Evolutionary conservation across 2,329 filamentous ascomycete species (phyloP).

Genomic region (Capronia americana): DNA sequence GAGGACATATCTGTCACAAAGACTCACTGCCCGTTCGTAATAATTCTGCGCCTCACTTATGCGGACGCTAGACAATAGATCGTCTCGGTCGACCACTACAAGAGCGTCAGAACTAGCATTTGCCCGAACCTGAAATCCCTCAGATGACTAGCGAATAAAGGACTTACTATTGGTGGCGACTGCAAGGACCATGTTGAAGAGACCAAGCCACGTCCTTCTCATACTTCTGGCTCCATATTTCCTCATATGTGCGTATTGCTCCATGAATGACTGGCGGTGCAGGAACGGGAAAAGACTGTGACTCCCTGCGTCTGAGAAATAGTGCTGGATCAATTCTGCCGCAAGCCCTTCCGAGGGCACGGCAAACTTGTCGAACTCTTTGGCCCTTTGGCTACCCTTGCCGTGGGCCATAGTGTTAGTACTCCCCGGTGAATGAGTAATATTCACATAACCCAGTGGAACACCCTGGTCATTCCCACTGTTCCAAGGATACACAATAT

Average conservation of each 20-base stretch:
- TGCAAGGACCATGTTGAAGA: conserved; percentile 43
- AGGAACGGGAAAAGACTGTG: conserved; percentile 41
- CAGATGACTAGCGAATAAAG: no score
- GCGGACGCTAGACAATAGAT: conserved; percentile 24
- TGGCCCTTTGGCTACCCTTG: no score
- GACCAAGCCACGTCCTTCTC: conserved; percentile 42
- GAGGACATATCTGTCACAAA: conserved; percentile 39
- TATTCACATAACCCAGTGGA: no score
- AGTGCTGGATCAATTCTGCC: conserved; percentile 34
- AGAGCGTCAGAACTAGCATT: no score
- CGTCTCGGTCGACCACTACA: conserved; percentile 21
- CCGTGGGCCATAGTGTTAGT: no score
- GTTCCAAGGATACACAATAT: not conserved
- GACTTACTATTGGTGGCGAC: conserved; percentile 35
- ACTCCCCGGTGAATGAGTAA: no score
- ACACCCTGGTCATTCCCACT: not conserved
- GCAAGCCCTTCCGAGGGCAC: conserved; percentile 1
- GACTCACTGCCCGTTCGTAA: conserved; percentile 38
- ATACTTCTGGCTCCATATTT: conserved; percentile 34
- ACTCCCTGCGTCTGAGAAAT: conserved; percentile 38
- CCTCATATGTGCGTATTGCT: conserved; percentile 38
- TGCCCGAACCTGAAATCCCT: no score
- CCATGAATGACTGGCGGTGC: conserved; percentile 37
- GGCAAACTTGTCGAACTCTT: not conserved
- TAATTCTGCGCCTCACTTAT: conserved; percentile 36